phyloP scores from a whole-genome alignment of 129 eudicot species.

The Lactuca sativa region DNA sequence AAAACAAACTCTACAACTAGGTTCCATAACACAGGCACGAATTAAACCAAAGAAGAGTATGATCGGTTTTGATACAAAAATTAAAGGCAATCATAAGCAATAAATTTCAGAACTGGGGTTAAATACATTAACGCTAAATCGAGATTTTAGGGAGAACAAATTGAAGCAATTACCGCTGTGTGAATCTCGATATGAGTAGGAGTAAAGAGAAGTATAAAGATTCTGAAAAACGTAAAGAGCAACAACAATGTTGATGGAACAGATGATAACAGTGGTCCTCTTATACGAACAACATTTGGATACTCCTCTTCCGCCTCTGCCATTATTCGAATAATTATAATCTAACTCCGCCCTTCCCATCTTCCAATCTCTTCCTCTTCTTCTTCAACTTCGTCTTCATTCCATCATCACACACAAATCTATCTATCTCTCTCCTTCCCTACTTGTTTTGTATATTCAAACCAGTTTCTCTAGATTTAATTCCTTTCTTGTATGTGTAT shows the following conservation, averaged over 20 bases:
- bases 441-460: background rate
- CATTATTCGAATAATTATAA: slow-evolving; percentile 32
- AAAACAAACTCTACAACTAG: background rate
- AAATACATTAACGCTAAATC: background rate
- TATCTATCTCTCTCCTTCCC: background rate
- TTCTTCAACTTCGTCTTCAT: slow-evolving; percentile 46
- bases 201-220: slow-evolving; percentile 66
- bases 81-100: background rate
- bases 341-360: slow-evolving; percentile 80
- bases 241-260: slow-evolving; percentile 72
- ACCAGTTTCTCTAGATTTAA: background rate
- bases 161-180: slow-evolving; percentile 38
- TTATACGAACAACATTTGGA: slow-evolving; percentile 79
- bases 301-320: slow-evolving; percentile 28
- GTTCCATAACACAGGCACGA: background rate
- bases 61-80: too few species aligned
- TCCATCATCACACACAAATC: slow-evolving; percentile 38
- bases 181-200: slow-evolving; percentile 52
- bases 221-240: slow-evolving; percentile 78
- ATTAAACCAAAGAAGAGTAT: background rate
- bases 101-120: background rate
- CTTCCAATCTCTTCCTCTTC: slow-evolving; percentile 16
- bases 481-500: background rate
- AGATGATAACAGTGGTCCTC: slow-evolving; percentile 66
- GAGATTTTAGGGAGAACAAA: background rate